These are phyloP conservation scores for Citrus sinensis DNA, from an alignment of 345 rosid genomes.

Conservation along the genomic window DVS_A1.0 CM039164.1:26017501-26018000, in stretches of 20 bases:
- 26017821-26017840: slow-evolving; percentile 11
- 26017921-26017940: slow-evolving; percentile 76
- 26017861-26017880: neutral
- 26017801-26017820: slow-evolving; percentile 28
- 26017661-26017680: neutral
- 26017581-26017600: neutral
- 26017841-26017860: neutral
- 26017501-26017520: neutral
- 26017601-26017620: neutral
- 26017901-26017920: slow-evolving; percentile 79
- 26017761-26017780: slow-evolving; percentile 71
- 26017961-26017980: slow-evolving; percentile 75
- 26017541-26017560: neutral
- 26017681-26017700: slow-evolving; percentile 15
- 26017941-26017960: slow-evolving; percentile 69
- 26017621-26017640: neutral
- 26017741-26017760: slow-evolving; percentile 83
- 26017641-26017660: neutral
- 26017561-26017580: neutral
- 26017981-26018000: slow-evolving; percentile 92
- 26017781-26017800: slow-evolving; percentile 98
- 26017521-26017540: neutral
- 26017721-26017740: slow-evolving; percentile 91
- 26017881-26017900: slow-evolving; percentile 76
- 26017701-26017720: slow-evolving; percentile 96